Conservation (phyloP, 2,329 filamentous ascomycete species). For the Bisporella sp. region DNA sequence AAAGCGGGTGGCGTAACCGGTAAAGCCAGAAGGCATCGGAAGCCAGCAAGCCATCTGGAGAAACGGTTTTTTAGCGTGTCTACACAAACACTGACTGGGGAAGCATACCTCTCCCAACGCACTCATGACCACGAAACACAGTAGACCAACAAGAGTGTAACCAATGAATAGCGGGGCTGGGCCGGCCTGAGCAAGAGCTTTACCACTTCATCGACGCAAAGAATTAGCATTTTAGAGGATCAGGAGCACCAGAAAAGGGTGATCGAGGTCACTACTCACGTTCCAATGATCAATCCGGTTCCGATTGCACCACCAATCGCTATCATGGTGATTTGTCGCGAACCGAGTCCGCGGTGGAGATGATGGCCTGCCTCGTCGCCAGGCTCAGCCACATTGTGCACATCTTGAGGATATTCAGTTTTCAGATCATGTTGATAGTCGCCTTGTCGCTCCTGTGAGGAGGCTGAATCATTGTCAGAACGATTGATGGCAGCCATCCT, state of each 20-base stretch:
- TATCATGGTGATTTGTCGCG: conserved; percentile 41
- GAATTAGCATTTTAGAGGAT: too few relatives aligned
- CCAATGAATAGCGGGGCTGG: conserved; percentile 66
- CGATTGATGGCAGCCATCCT: background rate
- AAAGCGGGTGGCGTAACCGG: conserved; percentile 73
- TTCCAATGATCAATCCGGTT: background rate
- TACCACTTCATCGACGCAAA: conserved; percentile 22
- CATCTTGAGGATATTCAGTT: background rate
- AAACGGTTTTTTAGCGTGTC: conserved; percentile 44
- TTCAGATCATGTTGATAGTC: background rate
- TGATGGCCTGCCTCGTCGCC: conserved; percentile 19
- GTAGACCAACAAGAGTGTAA: conserved; percentile 59
- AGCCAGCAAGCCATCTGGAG: conserved; percentile 69
- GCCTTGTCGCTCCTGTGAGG: background rate
- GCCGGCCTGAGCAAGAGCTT: conserved; percentile 37
- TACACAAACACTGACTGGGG: background rate
- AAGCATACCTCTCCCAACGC: conserved; percentile 39
- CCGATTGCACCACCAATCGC: background rate
- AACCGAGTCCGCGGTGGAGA: conserved; percentile 45
- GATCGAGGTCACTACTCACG: background rate
- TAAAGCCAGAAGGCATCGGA: conserved; percentile 71
- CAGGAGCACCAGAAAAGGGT: too few relatives aligned
- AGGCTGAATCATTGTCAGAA: background rate
- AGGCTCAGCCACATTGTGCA: background rate
- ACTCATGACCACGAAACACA: conserved; percentile 78